These are phyloP conservation scores for Umbelopsis sp. DNA, from an alignment of 371 early-diverging fungal genomes.

Conservation along the genomic window DNA sequence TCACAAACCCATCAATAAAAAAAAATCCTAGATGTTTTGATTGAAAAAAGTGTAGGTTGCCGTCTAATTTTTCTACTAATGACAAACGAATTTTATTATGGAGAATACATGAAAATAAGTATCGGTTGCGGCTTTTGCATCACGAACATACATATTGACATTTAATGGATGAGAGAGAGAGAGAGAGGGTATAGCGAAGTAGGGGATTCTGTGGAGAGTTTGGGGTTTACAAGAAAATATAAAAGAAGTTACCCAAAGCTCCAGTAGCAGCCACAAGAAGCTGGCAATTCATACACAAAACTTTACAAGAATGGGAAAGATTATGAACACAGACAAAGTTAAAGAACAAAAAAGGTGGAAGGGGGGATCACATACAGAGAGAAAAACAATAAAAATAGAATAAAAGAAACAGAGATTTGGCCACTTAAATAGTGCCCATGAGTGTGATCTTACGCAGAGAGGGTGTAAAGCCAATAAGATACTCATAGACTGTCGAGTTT, in stretches of 20 bases:
- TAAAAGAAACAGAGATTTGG: not conserved
- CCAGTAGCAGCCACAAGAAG: too few relatives aligned
- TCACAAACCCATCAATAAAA: not conserved
- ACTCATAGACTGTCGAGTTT: slow-evolving; percentile 8
- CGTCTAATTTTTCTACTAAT: not conserved
- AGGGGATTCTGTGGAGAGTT: not conserved
- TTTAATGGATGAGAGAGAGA: not conserved
- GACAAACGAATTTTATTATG: not conserved
- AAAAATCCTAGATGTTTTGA: too few relatives aligned
- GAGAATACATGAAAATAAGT: not conserved
- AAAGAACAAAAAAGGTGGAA: not conserved
- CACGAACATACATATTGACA: not conserved
- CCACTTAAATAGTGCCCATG: not conserved
- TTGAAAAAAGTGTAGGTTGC: too few relatives aligned
- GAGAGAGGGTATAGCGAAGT: slow-evolving; percentile 12
- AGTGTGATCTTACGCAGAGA: slow-evolving; percentile 5
- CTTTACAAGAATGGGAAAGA: slow-evolving; percentile 5
- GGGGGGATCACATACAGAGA: not conserved
- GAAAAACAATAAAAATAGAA: not conserved
- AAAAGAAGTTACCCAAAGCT: too few relatives aligned
- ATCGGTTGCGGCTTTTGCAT: not conserved
- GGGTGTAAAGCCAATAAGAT: slow-evolving; percentile 12
- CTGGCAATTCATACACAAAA: slow-evolving; percentile 2
- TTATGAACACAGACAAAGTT: slow-evolving; percentile 9
- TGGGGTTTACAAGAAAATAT: not conserved